Percentiles rank a stretch among this genome's conserved stretches.
Conservation (phyloP, 177 flowering plant genomes). For the Vitis hybrid region DNA sequence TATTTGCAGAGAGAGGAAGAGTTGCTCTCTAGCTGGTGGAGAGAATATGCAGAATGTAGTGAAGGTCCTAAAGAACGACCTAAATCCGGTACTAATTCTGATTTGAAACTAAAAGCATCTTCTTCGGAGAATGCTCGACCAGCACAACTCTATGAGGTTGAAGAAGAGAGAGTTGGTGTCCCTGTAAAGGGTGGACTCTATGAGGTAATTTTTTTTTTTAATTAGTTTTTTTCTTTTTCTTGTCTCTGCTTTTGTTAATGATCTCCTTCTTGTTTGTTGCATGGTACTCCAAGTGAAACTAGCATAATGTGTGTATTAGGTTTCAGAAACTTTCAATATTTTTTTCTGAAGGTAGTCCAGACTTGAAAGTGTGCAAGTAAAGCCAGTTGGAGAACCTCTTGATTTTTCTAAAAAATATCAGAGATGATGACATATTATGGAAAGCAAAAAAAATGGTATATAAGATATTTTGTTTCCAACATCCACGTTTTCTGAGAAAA, state of each 20-base stretch:
- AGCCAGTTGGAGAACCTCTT: too few species aligned
- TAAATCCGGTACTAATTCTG: constrained; percentile 28
- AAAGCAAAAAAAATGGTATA: too few species aligned
- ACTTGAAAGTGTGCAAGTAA: too few species aligned
- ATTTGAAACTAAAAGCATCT: constrained; percentile 15
- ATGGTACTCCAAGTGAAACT: neutral
- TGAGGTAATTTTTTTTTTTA: constrained; percentile 52
- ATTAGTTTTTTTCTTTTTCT: constrained; percentile 3
- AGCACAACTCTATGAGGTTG: constrained; percentile 37
- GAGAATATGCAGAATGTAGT: constrained; percentile 96
- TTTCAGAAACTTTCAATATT: too few species aligned
- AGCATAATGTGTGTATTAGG: too few species aligned
- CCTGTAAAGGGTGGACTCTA: constrained; percentile 98
- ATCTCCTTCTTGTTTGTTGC: neutral
- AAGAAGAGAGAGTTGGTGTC: constrained; percentile 97
- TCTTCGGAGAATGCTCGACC: constrained; percentile 35
- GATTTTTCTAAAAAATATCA: too few species aligned
- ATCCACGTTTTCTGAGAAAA: neutral
- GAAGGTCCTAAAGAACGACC: constrained; percentile 67
- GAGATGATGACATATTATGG: too few species aligned
- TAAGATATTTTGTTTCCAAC: neutral
- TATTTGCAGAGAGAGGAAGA: constrained; percentile 81
- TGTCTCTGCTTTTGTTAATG: neutral
- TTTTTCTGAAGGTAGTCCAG: too few species aligned
- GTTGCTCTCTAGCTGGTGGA: constrained; percentile 92